Evolutionary conservation across 2,329 filamentous ascomycete genomes (phyloP).

Genomic region (Talaromyces sp.): DNA sequence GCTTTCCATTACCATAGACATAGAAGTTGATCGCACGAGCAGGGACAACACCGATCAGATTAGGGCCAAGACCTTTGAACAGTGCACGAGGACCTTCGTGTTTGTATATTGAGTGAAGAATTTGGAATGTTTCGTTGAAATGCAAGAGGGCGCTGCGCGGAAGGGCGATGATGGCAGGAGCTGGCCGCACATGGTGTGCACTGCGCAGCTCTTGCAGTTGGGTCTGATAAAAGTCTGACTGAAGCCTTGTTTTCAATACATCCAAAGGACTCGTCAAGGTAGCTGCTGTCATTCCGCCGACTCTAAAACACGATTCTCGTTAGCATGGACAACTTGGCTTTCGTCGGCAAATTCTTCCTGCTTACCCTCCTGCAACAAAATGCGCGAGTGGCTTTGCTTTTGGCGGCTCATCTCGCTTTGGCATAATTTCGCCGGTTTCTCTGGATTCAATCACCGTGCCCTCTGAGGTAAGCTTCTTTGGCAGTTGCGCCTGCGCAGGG

Average conservation of each 20-base stretch:
- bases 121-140: constrained; percentile 79
- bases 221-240: constrained; percentile 89
- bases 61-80: constrained; percentile 90
- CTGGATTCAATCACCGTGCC: constrained; percentile 24
- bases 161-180: constrained; percentile 54
- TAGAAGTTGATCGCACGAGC: constrained; percentile 91
- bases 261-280: constrained; percentile 92
- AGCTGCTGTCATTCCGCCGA: constrained; percentile 86
- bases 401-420: constrained; percentile 30
- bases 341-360: constrained; percentile 14
- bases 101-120: constrained; percentile 73
- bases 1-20: constrained; percentile 87
- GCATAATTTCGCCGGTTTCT: constrained; percentile 35
- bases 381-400: constrained; percentile 79
- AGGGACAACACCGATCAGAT: constrained; percentile 82
- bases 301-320: constrained; percentile 42
- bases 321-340: background rate
- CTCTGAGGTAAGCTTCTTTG: constrained; percentile 12
- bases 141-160: constrained; percentile 65
- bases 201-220: constrained; percentile 64
- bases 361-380: constrained; percentile 84
- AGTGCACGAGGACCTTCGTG: constrained; percentile 79
- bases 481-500: constrained; percentile 24
- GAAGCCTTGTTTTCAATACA: constrained; percentile 86
- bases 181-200: constrained; percentile 51